Conservation (phyloP, 139 green algal species). For the Axilococcus clingmanii region DNA sequence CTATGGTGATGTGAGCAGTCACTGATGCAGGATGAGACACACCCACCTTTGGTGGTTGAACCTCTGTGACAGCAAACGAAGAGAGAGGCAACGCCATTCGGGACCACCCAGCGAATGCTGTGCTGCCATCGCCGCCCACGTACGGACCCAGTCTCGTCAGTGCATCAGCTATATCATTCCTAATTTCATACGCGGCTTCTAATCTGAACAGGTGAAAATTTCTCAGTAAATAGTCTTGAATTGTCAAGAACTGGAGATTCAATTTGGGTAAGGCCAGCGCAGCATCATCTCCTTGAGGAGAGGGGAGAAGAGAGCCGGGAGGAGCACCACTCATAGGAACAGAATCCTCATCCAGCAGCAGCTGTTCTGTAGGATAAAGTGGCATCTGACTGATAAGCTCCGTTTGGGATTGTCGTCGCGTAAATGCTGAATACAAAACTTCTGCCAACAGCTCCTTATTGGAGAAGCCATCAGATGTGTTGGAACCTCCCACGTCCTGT, state of each 20-base stretch:
- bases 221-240: slow-evolving; percentile 92
- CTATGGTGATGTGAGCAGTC: slow-evolving; percentile 46
- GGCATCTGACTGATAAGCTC: slow-evolving; percentile 83
- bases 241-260: slow-evolving; percentile 97
- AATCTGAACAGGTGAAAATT: slow-evolving; percentile 95
- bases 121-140: slow-evolving; percentile 36
- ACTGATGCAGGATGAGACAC: slow-evolving; percentile 77
- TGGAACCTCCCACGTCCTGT: slow-evolving; percentile 52
- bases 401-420: slow-evolving; percentile 54
- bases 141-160: slow-evolving; percentile 54
- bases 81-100: slow-evolving; percentile 75
- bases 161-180: slow-evolving; percentile 86
- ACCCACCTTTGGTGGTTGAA: slow-evolving; percentile 75
- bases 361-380: slow-evolving; percentile 90
- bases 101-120: slow-evolving; percentile 79
- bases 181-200: slow-evolving; percentile 95
- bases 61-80: slow-evolving; percentile 43
- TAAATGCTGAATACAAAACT: slow-evolving; percentile 66
- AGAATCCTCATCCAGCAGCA: slow-evolving; percentile 86
- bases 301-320: background rate
- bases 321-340: no score
- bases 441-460: slow-evolving; percentile 67
- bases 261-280: slow-evolving; percentile 88
- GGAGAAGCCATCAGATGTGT: no score
- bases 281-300: no score